phyloP scores from a whole-genome alignment of 2,329 filamentous ascomycete species.

The Neoscytalidium dimidiatum region DNA sequence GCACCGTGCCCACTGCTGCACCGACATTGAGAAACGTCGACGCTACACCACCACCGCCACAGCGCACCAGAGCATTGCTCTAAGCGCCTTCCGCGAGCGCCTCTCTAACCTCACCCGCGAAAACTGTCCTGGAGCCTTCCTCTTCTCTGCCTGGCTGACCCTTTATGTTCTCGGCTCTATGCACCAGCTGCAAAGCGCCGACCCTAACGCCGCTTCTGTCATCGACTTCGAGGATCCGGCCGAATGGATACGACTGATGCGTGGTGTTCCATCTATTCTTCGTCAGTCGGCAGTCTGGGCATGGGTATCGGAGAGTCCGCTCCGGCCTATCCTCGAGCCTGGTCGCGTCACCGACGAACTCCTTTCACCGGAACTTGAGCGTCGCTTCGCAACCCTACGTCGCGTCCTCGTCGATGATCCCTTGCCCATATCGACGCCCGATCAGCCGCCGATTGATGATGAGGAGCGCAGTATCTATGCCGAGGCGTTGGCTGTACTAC shows the following conservation, averaged over 20 bases:
- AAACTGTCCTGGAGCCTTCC: conserved; percentile 14
- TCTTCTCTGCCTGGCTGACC: conserved; percentile 14
- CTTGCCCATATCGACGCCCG: background rate
- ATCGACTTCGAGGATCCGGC: conserved; percentile 13
- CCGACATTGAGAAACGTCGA: background rate
- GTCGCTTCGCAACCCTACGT: conserved; percentile 5
- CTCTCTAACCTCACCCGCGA: conserved; percentile 18
- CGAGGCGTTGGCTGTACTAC: conserved; percentile 7
- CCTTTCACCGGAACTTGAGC: background rate
- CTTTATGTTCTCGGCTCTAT: conserved; percentile 10
- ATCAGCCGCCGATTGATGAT: background rate
- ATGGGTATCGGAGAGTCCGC: conserved; percentile 13
- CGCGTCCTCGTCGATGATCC: conserved; percentile 6
- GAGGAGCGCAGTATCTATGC: background rate
- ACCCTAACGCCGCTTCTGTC: background rate
- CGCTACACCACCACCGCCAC: background rate
- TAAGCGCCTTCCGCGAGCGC: conserved; percentile 12
- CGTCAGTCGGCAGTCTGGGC: conserved; percentile 10
- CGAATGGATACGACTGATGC: conserved; percentile 16
- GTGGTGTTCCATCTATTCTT: conserved; percentile 13
- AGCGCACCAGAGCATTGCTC: conserved; percentile 5
- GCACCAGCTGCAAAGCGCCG: conserved; percentile 12
- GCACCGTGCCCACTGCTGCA: conserved; percentile 39
- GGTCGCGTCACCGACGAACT: background rate
- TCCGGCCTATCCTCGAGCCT: conserved; percentile 8